Evolutionary conservation across 2,329 filamentous ascomycete genomes (phyloP).

Genomic region (Talaromyces sp.): DNA sequence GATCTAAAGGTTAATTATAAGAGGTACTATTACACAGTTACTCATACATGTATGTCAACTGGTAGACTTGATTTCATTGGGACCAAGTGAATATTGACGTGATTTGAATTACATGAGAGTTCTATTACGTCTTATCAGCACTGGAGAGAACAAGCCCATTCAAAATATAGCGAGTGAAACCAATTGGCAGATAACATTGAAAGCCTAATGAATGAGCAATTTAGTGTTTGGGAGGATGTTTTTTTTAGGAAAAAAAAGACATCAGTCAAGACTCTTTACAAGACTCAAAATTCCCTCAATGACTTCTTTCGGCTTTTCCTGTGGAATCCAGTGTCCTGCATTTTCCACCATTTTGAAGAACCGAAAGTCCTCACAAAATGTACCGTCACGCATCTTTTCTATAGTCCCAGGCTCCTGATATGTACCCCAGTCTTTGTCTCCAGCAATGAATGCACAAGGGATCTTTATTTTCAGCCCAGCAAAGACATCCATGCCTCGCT

Average conservation of each 20-base stretch:
- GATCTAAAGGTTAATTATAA: too few relatives aligned
- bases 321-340: conserved; percentile 66
- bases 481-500: conserved; percentile 54
- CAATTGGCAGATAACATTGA: neutral
- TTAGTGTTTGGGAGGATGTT: neutral
- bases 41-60: too few relatives aligned
- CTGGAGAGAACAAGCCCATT: neutral
- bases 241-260: neutral
- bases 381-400: conserved; percentile 46
- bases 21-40: too few relatives aligned
- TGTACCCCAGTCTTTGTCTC: conserved; percentile 61
- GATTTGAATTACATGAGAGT: too few relatives aligned
- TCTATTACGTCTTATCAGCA: too few relatives aligned
- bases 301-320: conserved; percentile 57
- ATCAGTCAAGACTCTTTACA: conserved; percentile 10
- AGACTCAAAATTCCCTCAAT: conserved; percentile 45
- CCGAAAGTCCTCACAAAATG: conserved; percentile 49
- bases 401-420: conserved; percentile 62
- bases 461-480: conserved; percentile 58
- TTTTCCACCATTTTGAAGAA: conserved; percentile 51
- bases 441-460: conserved; percentile 58
- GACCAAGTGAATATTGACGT: too few relatives aligned
- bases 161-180: neutral
- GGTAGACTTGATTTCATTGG: too few relatives aligned
- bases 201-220: neutral